These are phyloP conservation scores for Chrysanthemum lavandulifolium DNA, from an alignment of 129 eudicot genomes.

Conservation along the genomic window DNA sequence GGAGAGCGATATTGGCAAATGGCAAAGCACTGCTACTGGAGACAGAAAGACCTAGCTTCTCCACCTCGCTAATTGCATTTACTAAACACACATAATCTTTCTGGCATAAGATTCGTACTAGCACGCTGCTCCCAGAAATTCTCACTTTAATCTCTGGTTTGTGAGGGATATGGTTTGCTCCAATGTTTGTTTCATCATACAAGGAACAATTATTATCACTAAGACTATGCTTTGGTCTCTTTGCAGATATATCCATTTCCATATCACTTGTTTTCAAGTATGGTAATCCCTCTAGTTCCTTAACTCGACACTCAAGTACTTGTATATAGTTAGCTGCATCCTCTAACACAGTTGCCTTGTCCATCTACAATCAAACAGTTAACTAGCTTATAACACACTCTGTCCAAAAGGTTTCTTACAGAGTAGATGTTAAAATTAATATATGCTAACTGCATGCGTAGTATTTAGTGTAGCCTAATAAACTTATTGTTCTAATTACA, in stretches of 20 bases:
- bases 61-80: slow-evolving; percentile 22
- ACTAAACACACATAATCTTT: slow-evolving; percentile 14
- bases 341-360: slow-evolving; percentile 44
- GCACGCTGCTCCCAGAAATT: slow-evolving; percentile 29
- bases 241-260: background rate
- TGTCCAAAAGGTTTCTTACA: background rate
- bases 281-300: slow-evolving; percentile 27
- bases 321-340: slow-evolving; percentile 32
- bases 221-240: slow-evolving; percentile 3
- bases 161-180: background rate
- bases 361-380: slow-evolving; percentile 27
- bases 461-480: no score
- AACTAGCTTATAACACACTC: slow-evolving; percentile 15
- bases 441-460: no score
- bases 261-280: background rate
- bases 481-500: background rate
- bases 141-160: slow-evolving; percentile 33
- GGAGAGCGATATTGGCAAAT: slow-evolving; percentile 27
- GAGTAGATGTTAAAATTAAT: background rate
- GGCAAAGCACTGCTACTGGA: slow-evolving; percentile 39
- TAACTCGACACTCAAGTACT: slow-evolving; percentile 29
- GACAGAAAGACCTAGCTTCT: slow-evolving; percentile 34
- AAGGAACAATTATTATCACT: slow-evolving; percentile 15
- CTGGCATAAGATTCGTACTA: slow-evolving; percentile 30
- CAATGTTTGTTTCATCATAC: slow-evolving; percentile 13